These are phyloP conservation scores for Nigrograna mackinnonii DNA, from an alignment of 2,329 filamentous ascomycete genomes.

Conservation along the genomic window DNA sequence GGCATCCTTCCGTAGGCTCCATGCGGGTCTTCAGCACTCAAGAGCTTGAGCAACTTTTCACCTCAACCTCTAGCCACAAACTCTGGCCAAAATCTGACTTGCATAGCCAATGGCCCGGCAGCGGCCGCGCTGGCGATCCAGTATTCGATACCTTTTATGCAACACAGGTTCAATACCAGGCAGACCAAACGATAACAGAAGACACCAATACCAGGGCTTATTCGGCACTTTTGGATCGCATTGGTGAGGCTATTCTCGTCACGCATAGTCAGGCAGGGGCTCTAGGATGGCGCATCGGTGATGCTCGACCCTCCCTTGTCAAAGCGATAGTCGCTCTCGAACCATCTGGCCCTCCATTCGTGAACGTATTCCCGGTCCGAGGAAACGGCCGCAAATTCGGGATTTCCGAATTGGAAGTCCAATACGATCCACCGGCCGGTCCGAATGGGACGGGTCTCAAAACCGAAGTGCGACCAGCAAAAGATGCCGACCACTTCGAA, in stretches of 20 bases:
- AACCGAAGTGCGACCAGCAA: slow-evolving; percentile 21
- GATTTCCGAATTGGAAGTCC: slow-evolving; percentile 34
- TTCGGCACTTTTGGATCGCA: slow-evolving; percentile 46
- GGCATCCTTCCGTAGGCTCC: slow-evolving; percentile 37
- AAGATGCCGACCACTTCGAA: slow-evolving; percentile 26
- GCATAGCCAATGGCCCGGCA: slow-evolving; percentile 50
- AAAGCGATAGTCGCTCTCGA: slow-evolving; percentile 57
- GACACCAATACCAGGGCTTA: slow-evolving; percentile 43
- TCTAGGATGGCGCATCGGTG: slow-evolving; percentile 53
- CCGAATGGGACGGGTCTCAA: slow-evolving; percentile 21
- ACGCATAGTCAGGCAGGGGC: slow-evolving; percentile 55
- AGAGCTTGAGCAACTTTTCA: slow-evolving; percentile 32
- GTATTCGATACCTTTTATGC: slow-evolving; percentile 55
- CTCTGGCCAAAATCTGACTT: slow-evolving; percentile 47
- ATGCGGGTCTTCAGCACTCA: slow-evolving; percentile 12
- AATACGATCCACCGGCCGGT: slow-evolving; percentile 36
- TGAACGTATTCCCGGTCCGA: slow-evolving; percentile 13
- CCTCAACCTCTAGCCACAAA: slow-evolving; percentile 36
- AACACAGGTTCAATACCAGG: slow-evolving; percentile 45
- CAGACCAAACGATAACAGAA: slow-evolving; percentile 29
- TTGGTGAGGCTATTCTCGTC: slow-evolving; percentile 50
- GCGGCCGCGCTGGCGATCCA: slow-evolving; percentile 45
- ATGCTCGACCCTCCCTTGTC: slow-evolving; percentile 53
- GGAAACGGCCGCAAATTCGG: slow-evolving; percentile 34
- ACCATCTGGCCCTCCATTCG: slow-evolving; percentile 57